Percentiles rank a stretch among this genome's conserved stretches.
Evolutionary conservation across 495 filamentous ascomycete species (phyloP).

Genomic region (Talaromyces ruber): DNA sequence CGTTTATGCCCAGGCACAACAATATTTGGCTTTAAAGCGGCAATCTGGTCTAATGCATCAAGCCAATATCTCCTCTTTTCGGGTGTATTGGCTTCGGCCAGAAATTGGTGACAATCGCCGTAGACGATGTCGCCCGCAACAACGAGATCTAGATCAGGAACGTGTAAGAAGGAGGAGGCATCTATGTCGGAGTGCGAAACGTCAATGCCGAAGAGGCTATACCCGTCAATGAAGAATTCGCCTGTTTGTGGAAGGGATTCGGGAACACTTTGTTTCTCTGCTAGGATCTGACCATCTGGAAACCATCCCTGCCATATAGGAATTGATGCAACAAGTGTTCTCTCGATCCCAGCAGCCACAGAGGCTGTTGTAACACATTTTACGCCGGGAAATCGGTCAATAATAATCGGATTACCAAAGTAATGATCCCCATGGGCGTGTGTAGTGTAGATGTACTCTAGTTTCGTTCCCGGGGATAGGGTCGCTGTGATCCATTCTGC

Average conservation of each 20-base stretch:
- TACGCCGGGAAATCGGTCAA: conserved; percentile 19
- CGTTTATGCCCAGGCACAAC: conserved; percentile 10
- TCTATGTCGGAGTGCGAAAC: conserved; percentile 24
- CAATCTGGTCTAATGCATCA: conserved; percentile 21
- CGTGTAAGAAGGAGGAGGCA: conserved; percentile 19
- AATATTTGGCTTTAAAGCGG: conserved; percentile 13
- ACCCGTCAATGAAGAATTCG: conserved; percentile 18
- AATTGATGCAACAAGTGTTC: not conserved
- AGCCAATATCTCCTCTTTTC: conserved; percentile 24
- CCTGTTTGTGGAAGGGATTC: conserved; percentile 1
- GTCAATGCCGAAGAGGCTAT: conserved; percentile 16
- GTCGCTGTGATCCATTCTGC: conserved; percentile 9
- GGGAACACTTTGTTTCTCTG: conserved; percentile 12
- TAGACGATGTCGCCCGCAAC: conserved; percentile 28
- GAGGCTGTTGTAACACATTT: conserved; percentile 17
- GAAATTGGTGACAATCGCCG: conserved; percentile 23
- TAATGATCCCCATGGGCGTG: conserved; percentile 42
- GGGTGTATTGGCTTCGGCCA: conserved; percentile 20
- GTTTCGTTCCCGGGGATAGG: conserved; percentile 10
- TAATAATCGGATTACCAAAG: conserved; percentile 22
- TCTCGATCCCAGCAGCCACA: not conserved
- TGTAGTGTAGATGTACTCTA: conserved; percentile 33
- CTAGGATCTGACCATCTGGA: not conserved
- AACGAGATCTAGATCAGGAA: conserved; percentile 20
- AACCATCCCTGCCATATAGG: not conserved